Conservation (phyloP, 257 asterid genomes). For the Nicotiana undulata region DNA sequence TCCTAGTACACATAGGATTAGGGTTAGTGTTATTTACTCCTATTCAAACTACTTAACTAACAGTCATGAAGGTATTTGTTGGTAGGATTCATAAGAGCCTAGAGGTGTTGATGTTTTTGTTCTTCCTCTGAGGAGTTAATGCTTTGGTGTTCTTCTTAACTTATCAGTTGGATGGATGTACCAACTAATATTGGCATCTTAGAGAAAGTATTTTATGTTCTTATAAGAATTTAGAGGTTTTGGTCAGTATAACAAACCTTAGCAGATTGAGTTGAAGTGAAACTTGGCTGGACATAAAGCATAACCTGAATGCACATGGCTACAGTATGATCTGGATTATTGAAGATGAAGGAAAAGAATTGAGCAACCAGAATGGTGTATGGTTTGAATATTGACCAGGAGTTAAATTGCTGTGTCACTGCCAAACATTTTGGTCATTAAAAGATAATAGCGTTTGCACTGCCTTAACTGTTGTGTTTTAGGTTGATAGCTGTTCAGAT, state of each 20-base stretch:
- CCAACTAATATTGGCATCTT: neutral
- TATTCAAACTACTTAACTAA: no score
- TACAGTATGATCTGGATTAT: neutral
- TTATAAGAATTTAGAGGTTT: neutral
- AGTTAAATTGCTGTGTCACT: neutral
- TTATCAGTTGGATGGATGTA: neutral
- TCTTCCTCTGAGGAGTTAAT: neutral
- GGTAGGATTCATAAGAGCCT: neutral
- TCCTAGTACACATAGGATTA: no score
- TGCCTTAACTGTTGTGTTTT: neutral
- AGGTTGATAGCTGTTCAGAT: neutral
- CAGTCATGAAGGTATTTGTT: neutral
- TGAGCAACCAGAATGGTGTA: neutral
- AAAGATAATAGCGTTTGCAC: neutral
- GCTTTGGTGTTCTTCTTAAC: neutral
- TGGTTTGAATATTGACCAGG: neutral
- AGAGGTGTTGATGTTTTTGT: neutral
- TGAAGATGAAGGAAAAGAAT: neutral
- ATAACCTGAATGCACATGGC: neutral
- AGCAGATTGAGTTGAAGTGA: neutral
- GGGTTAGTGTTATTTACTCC: no score
- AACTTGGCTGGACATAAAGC: neutral
- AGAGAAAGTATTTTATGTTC: neutral
- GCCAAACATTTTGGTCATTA: neutral
- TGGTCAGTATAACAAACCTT: neutral